Evolutionary conservation across 768 basidiomycete genomes (phyloP).

Genomic region (Roridomyces roridus): DNA sequence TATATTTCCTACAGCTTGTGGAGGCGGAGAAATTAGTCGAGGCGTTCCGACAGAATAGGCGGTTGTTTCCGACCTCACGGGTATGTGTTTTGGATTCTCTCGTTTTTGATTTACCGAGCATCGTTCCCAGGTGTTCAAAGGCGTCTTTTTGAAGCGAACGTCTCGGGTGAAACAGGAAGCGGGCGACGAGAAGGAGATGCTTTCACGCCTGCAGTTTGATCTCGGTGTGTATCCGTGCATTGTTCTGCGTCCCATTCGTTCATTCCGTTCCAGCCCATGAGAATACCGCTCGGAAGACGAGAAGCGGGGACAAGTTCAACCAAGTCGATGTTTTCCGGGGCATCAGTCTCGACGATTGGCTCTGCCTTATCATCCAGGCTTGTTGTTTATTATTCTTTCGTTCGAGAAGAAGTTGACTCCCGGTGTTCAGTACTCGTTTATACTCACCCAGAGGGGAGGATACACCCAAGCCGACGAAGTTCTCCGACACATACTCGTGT

Average conservation of each 20-base stretch:
- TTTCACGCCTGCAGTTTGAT: constrained; percentile 76
- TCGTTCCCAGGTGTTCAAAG: background rate
- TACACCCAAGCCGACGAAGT: constrained; percentile 76
- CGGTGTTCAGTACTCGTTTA: constrained; percentile 73
- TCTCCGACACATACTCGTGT: constrained; percentile 74
- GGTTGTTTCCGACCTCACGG: constrained; percentile 79
- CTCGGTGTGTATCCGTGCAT: constrained; percentile 52
- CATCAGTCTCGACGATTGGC: constrained; percentile 84
- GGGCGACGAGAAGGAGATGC: constrained; percentile 75
- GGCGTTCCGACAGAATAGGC: constrained; percentile 85
- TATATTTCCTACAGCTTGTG: no score
- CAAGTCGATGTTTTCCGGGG: constrained; percentile 79
- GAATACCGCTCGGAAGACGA: constrained; percentile 55
- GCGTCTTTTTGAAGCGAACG: constrained; percentile 39
- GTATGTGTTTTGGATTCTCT: constrained; percentile 47
- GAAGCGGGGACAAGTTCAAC: constrained; percentile 46
- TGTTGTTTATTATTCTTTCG: constrained; percentile 24
- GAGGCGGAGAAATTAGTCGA: constrained; percentile 89
- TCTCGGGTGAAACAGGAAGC: constrained; percentile 37
- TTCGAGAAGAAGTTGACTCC: background rate
- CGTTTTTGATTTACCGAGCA: background rate
- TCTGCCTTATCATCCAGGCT: constrained; percentile 86
- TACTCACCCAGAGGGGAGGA: constrained; percentile 66
- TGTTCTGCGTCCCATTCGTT: background rate
- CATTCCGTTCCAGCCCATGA: constrained; percentile 62